These are phyloP conservation scores for Fraxinus pennsylvanica DNA, from an alignment of 257 asterid species.

Conservation along the genomic window DNA sequence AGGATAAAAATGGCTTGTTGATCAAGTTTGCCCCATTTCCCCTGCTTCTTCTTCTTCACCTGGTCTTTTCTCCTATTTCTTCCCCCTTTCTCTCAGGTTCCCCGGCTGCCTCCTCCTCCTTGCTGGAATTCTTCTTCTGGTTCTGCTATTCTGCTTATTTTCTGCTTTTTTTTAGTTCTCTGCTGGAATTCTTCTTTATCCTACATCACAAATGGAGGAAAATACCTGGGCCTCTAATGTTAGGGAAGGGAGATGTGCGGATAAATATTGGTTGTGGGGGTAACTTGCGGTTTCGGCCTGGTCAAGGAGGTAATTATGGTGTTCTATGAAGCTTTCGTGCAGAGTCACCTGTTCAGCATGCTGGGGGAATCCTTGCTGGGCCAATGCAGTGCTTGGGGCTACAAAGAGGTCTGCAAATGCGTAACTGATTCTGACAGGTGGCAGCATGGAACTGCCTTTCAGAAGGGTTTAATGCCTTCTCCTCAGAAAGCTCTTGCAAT, in stretches of 20 bases:
- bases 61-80: too few species aligned
- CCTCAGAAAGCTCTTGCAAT: constrained; percentile 45
- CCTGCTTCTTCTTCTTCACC: too few species aligned
- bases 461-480: constrained; percentile 74
- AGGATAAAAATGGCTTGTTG: too few species aligned
- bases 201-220: constrained; percentile 43
- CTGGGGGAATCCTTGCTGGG: constrained; percentile 61
- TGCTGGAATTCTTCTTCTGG: too few species aligned
- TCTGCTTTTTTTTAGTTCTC: too few species aligned
- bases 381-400: constrained; percentile 66
- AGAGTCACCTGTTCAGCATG: constrained; percentile 51
- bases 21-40: too few species aligned
- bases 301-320: constrained; percentile 62
- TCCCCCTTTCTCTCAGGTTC: too few species aligned
- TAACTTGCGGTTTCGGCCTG: constrained; percentile 54
- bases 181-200: too few species aligned
- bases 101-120: too few species aligned
- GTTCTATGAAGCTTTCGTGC: constrained; percentile 62
- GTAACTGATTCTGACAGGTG: constrained; percentile 81
- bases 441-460: constrained; percentile 74
- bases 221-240: constrained; percentile 50
- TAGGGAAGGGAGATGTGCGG: constrained; percentile 57
- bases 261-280: constrained; percentile 42
- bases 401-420: constrained; percentile 60
- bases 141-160: too few species aligned